Conservation (phyloP, 306 rosid species). For the Dryas drummondii region DNA sequence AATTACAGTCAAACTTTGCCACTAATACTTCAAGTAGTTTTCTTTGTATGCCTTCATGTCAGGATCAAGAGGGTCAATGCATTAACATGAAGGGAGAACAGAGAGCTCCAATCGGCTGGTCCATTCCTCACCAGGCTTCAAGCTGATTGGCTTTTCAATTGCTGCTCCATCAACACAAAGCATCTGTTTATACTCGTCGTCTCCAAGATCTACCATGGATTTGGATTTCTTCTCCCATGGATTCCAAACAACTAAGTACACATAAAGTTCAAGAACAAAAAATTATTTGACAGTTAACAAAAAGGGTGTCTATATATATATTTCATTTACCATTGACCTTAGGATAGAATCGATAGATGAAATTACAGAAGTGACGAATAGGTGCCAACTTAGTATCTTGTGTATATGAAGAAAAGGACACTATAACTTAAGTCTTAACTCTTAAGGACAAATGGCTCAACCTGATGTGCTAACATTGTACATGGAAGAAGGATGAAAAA, state of each 20-base stretch:
- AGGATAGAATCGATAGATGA: neutral
- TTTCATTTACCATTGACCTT: neutral
- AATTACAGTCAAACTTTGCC: neutral
- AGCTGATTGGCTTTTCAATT: slow-evolving; percentile 63
- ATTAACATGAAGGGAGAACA: slow-evolving; percentile 52
- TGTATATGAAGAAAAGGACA: neutral
- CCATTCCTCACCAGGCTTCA: slow-evolving; percentile 91
- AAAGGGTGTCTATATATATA: neutral
- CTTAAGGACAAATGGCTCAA: too few species aligned
- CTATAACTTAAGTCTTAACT: neutral
- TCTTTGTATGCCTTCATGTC: slow-evolving; percentile 1
- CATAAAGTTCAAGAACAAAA: neutral
- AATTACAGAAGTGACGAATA: neutral
- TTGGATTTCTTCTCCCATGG: slow-evolving; percentile 84
- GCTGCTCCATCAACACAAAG: slow-evolving; percentile 85
- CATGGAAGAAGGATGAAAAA: too few species aligned
- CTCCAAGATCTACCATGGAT: slow-evolving; percentile 66
- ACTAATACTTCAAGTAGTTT: neutral
- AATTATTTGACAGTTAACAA: neutral
- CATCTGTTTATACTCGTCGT: slow-evolving; percentile 88
- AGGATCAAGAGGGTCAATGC: neutral
- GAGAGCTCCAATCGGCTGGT: slow-evolving; percentile 77
- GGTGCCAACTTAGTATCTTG: neutral
- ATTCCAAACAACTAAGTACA: slow-evolving; percentile 80
- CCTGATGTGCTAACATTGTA: too few species aligned